Evolutionary conservation across 306 rosid genomes (phyloP).

Genomic region (Fragaria vesca): DNA sequence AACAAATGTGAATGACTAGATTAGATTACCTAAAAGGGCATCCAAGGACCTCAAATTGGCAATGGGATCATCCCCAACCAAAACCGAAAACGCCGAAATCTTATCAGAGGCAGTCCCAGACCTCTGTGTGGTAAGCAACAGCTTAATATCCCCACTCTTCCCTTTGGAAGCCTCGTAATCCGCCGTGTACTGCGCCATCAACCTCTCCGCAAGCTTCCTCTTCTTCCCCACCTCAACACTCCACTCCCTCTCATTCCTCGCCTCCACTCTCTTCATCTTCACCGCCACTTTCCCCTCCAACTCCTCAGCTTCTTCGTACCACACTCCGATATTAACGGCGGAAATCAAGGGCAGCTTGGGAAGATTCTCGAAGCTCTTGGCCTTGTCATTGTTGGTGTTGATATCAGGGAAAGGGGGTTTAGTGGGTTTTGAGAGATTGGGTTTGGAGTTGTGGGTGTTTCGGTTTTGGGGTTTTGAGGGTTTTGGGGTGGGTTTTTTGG

Average conservation of each 20-base stretch:
- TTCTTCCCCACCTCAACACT: conserved; percentile 63
- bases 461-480: conserved; percentile 25
- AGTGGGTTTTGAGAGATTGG: conserved; percentile 45
- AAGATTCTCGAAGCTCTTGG: conserved; percentile 43
- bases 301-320: conserved; percentile 75
- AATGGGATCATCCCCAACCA: conserved; percentile 85
- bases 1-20: not conserved
- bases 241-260: conserved; percentile 59
- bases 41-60: conserved; percentile 87
- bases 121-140: conserved; percentile 82
- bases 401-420: conserved; percentile 45
- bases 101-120: conserved; percentile 94
- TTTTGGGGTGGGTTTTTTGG: conserved; percentile 31
- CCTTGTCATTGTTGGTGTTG: conserved; percentile 36
- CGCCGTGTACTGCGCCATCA: conserved; percentile 70
- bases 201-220: conserved; percentile 72
- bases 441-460: conserved; percentile 21
- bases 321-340: conserved; percentile 59
- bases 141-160: conserved; percentile 78
- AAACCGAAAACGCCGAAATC: conserved; percentile 82
- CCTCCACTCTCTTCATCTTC: conserved; percentile 52
- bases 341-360: conserved; percentile 79
- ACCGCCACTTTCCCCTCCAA: conserved; percentile 63
- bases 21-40: conserved; percentile 64
- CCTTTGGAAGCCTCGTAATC: conserved; percentile 85